Evolutionary conservation across 2,329 filamentous ascomycete species (phyloP), one percentile per base, ranked within the genome.

Genomic region (Cyanodermella asteris): DNA sequence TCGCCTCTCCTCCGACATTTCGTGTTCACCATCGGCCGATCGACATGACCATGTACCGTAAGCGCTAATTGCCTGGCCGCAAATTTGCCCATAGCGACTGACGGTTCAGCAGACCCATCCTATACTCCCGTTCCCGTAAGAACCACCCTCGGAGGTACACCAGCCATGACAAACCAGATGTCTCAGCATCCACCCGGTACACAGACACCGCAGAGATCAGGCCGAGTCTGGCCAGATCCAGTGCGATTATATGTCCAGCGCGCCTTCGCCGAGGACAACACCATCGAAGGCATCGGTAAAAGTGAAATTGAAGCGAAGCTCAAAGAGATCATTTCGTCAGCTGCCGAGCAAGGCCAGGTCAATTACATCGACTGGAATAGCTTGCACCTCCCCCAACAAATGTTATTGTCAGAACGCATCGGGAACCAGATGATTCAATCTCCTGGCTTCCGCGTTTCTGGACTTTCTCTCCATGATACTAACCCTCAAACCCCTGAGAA

Each of bases 211-310:
- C 27, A 50, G 33, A 57, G 60, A 46, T 51, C 52, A 59, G 43
- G 77, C 73, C 53, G 70, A 39, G 67, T 74, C 38, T 94, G 80
- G 72, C 72, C 81, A 16, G 56, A 65, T 21, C 65, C 72, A n/a
- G 78, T 94, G 31, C 75, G 81, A 38, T 59, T 63, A 36, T 94
- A 93, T 51, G 84, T 94, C 16, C 73, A 81, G 41, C 71, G 81
- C 41, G 82, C 81, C 14, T 94, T 94, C 45, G 68, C 76, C 25
- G 64, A 68, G 14, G 64, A 69, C 30, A 76, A 81, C 43, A 55
- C 70, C 35, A 61, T 75, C 33, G 40, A 61, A 5, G 60, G 63
- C 19, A 64, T 82, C 22, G 47, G 55, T 25, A 62, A 64, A 26
- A 40, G 59, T 26, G 80, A 91, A 29, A 73, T 93, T 59, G 75